A percentile compares a stretch with the other conserved stretches of the same genome.
Conservation (phyloP, 176 grass and related monocot genomes). For the Pontederia crassipes region DNA sequence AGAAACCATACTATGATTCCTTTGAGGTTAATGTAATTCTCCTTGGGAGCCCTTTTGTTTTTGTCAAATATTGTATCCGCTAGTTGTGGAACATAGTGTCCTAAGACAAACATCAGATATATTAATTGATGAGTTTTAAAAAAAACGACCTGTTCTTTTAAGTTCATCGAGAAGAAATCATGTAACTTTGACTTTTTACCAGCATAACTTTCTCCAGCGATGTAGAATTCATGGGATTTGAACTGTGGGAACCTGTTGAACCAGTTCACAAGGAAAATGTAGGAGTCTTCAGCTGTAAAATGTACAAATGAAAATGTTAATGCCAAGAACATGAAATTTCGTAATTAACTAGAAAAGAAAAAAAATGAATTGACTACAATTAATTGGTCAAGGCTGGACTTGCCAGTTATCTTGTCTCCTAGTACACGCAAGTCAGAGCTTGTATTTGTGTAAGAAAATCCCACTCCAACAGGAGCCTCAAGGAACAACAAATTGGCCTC, state of each 20-base stretch:
- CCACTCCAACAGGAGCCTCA: slow-evolving; percentile 87
- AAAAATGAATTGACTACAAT: no score
- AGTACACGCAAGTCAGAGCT: slow-evolving; percentile 55
- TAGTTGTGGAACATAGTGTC: slow-evolving; percentile 47
- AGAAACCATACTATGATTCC: slow-evolving; percentile 29
- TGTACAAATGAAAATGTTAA: not conserved
- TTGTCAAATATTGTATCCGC: slow-evolving; percentile 36
- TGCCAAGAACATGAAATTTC: not conserved
- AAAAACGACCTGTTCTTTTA: not conserved
- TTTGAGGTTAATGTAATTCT: slow-evolving; percentile 40
- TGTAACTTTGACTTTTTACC: not conserved
- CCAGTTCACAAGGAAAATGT: slow-evolving; percentile 6
- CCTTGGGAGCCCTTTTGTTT: slow-evolving; percentile 21
- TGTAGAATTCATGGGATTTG: slow-evolving; percentile 53
- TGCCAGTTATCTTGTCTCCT: slow-evolving; percentile 86
- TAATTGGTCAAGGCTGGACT: not conserved
- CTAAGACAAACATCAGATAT: not conserved
- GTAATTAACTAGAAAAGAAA: no score
- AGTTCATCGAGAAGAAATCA: not conserved
- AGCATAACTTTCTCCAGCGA: slow-evolving; percentile 56
- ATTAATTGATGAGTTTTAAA: not conserved
- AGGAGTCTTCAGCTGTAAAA: slow-evolving; percentile 4
- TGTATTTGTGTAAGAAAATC: slow-evolving; percentile 87
- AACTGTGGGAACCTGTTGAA: slow-evolving; percentile 28
- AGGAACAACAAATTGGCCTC: slow-evolving; percentile 86